Evolutionary conservation across 176 grass and related monocot species (phyloP).

Genomic region (Otatea glauca): DNA sequence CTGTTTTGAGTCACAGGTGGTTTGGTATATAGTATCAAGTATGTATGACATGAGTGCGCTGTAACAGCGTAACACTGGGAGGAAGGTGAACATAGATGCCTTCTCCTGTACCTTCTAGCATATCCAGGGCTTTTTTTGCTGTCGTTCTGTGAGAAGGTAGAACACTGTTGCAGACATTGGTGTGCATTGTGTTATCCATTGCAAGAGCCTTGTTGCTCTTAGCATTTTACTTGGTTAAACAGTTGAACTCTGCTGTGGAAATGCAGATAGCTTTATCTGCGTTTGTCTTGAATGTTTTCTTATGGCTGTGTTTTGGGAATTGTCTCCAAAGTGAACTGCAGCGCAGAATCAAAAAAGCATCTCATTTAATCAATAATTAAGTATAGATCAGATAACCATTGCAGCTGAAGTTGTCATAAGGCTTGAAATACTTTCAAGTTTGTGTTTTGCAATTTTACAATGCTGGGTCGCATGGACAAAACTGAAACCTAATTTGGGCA

Average conservation of each 20-base stretch:
- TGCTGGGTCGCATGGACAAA: not conserved
- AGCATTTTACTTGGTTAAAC: not conserved
- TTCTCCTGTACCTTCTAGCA: slow-evolving; percentile 47
- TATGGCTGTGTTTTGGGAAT: not conserved
- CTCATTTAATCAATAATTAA: not conserved
- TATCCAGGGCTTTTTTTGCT: slow-evolving; percentile 40
- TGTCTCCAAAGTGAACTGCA: not conserved
- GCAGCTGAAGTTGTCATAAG: not conserved
- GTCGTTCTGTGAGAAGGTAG: slow-evolving; percentile 36
- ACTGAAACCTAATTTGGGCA: slow-evolving; percentile 7
- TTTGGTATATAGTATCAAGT: slow-evolving; percentile 38
- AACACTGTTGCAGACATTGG: slow-evolving; percentile 33
- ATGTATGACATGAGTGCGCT: slow-evolving; percentile 35
- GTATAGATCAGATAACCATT: not conserved
- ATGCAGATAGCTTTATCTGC: not conserved
- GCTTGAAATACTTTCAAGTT: not conserved
- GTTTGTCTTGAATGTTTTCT: no score
- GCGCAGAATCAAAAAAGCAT: not conserved
- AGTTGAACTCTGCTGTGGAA: slow-evolving; percentile 14
- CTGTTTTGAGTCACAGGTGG: slow-evolving; percentile 42
- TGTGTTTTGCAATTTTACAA: slow-evolving; percentile 15
- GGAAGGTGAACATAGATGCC: slow-evolving; percentile 36
- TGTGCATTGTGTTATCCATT: slow-evolving; percentile 35
- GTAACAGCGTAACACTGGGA: slow-evolving; percentile 39
- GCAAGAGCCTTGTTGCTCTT: slow-evolving; percentile 1